Evolutionary conservation across 2,329 filamentous ascomycete species (phyloP), one percentile per base, ranked within the genome.

Genomic region (Neopestalotiopsis rosae): DNA sequence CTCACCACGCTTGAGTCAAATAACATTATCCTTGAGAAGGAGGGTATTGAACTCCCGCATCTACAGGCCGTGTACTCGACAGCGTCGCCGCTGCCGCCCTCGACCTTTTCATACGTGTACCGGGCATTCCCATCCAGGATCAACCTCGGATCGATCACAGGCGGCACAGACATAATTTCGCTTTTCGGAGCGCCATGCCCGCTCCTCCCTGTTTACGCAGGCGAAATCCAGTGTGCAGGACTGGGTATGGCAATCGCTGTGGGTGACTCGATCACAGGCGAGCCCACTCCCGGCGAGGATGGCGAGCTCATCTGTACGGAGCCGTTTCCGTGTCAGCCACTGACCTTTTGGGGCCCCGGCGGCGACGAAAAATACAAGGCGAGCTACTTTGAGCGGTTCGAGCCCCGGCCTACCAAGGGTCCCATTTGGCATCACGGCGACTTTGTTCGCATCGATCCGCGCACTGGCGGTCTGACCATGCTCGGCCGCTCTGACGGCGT

Each of bases 91-190:
- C 85, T 99, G 1, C 94, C 95, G 0, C 95, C 96, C 0, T 97
- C 94, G 1, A 98, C 96, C 1, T 98, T 98, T 81, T 86, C 89
- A 68, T 98, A 97, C 76, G 90, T 98, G 66, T 98, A 98, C 82
- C 83, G 88, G 32, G 92, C 92, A 1, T 97, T 98, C 76, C 94
- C 94, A 1, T 76, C 87, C 0, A 84, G 88, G n/a, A 86, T 98
- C 72, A 95, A 98, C 80, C 89, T 98, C 7, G 94, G 91, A 63
- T 97, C 93, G 68, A 98, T 99, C 76, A 98, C 95, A 0, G 96
- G 96, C 49, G 96, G 95, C 64, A 98, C 95, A 3, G 96, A 99
- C 78, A 98, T 98, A 75, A 94, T 98, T 72, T 97, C 95, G 0
- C 89, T 98, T 42, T 99, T 98, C 76, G 95, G 95, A 58, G 91